Base-by-base conservation (phyloP, 1,139 yeast genomes). In the Suhomyces maxii region DNA sequence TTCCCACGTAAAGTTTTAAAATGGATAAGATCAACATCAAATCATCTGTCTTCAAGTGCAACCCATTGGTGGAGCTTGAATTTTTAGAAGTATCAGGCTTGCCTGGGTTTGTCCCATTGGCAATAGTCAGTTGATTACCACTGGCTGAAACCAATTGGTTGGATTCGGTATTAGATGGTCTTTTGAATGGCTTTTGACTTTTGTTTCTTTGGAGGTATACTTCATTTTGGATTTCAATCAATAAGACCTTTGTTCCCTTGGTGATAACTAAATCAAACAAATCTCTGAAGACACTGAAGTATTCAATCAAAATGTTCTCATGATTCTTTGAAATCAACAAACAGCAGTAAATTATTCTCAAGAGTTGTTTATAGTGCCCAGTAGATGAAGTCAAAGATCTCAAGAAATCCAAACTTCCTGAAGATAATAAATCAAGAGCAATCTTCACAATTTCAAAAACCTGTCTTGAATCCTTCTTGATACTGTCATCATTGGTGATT, bases 21-120 rank as follows among this genome's bases (percentile, higher is more conserved):
- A 87, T 69, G 0, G 89, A 81, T 11, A 86, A 73, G 6, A 88
- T 72, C 52, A 87, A 68, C 41, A 81, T 70, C 43, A 88, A 65
- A 60, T 88, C 95, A 53, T 86, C 42, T 2, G 46, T 43, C 14
- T 43, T 43, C 13, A 28, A 25, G 31, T 43, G 46, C 8, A 43
- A 28, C 9, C 31, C 31, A 28, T 28, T 28, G 9, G 31, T 5
- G 31, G 31, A 9, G 9, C 11, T 9, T 28, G 31, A 9, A 11
- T 4, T 7, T 5, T 28, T 28, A 9, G 9, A 9, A 11, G 3
- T 28, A 5, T 28, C 31, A 28, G 31, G 9, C 3, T 11, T 28
- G n/a, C 11, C 6, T 9, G 31, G n/a, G 7, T 28, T 28, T 9
- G 70, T 56, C 13, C 61, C 60, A 1, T 53, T 56, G 2, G 68